Percentiles rank a stretch among this genome's conserved stretches.
These are phyloP conservation scores for Pichia sp. DNA, from an alignment of 1,139 yeast species.

Conservation along the genomic window DNA sequence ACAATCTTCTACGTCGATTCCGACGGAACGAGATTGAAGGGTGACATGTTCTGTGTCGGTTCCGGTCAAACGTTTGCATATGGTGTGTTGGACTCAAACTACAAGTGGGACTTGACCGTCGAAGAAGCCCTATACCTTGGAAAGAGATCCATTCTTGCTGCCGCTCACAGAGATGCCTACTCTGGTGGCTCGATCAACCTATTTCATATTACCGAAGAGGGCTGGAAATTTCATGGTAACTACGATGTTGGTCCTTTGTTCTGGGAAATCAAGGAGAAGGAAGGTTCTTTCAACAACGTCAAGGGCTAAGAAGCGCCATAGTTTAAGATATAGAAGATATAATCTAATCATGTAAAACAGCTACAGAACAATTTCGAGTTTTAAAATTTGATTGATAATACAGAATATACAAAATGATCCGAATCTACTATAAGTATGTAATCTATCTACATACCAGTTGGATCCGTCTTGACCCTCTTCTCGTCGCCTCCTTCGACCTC, in stretches of 20 bases:
- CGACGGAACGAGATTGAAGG: constrained; percentile 93
- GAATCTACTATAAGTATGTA: neutral
- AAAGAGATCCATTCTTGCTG: constrained; percentile 92
- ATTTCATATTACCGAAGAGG: constrained; percentile 87
- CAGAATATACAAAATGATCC: neutral
- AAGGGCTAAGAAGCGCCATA: constrained; percentile 40
- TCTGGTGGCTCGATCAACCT: constrained; percentile 96
- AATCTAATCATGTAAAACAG: neutral
- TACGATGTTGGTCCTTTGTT: constrained; percentile 86
- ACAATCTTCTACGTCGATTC: constrained; percentile 94
- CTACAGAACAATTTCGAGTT: neutral
- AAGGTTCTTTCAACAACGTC: constrained; percentile 87
- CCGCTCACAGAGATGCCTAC: constrained; percentile 97
- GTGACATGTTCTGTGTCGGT: constrained; percentile 95
- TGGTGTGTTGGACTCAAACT: constrained; percentile 92
- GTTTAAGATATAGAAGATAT: neutral
- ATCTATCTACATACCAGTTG: neutral
- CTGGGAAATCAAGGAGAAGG: constrained; percentile 88
- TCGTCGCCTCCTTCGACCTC: neutral
- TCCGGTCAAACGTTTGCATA: constrained; percentile 99
- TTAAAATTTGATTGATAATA: neutral
- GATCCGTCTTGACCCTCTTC: neutral
- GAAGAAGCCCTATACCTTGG: constrained; percentile 95
- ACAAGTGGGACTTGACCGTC: constrained; percentile 81
- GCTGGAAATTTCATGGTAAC: constrained; percentile 96